These are phyloP conservation scores for Eudorina sp. DNA, from an alignment of 139 green algal species.

Conservation along the genomic window DNA sequence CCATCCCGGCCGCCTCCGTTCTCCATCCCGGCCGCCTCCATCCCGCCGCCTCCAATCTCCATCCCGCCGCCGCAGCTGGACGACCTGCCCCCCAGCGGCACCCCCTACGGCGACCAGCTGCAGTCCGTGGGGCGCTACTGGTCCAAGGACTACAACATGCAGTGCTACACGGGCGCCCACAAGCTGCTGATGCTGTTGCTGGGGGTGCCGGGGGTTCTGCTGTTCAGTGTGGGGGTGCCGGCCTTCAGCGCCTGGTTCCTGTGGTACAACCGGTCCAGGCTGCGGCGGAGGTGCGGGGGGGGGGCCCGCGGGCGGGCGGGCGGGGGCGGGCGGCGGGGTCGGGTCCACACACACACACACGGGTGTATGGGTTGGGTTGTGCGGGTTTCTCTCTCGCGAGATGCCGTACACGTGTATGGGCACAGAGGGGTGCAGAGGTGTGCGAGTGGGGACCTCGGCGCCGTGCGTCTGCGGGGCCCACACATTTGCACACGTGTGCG, in stretches of 20 bases:
- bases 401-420: too few species aligned
- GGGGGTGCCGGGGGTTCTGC: slow-evolving; percentile 38
- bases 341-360: too few species aligned
- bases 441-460: too few species aligned
- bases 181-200: slow-evolving; percentile 15
- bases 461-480: too few species aligned
- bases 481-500: too few species aligned
- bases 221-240: slow-evolving; percentile 39
- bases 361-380: too few species aligned
- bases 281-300: not conserved
- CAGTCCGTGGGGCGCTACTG: slow-evolving; percentile 10
- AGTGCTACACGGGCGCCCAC: slow-evolving; percentile 10
- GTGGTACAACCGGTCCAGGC: not conserved
- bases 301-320: too few species aligned
- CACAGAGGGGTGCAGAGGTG: too few species aligned
- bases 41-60: not conserved
- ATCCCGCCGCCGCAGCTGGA: slow-evolving; percentile 8
- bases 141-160: slow-evolving; percentile 39
- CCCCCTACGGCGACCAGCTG: slow-evolving; percentile 20
- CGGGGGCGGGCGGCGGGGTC: too few species aligned
- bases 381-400: too few species aligned
- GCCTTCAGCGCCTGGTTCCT: slow-evolving; percentile 50
- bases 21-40: too few species aligned
- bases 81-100: not conserved
- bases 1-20: not conserved